Percentiles rank a stretch among this genome's conserved stretches.
phyloP scores from a whole-genome alignment of 129 eudicot genomes.

The Arctium minus region DNA sequence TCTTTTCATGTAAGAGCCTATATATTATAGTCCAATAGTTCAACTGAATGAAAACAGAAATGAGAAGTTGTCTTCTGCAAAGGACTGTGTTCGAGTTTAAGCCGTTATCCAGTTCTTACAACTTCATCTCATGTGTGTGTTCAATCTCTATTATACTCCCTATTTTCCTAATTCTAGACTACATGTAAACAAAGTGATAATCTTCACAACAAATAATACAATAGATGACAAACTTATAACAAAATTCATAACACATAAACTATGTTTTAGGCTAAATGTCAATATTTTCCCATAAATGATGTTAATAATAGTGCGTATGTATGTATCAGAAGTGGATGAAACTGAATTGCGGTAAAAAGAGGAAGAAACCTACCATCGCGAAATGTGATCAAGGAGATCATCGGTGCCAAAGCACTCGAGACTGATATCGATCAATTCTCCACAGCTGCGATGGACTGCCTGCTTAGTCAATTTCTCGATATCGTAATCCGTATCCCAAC shows the following conservation, averaged over 20 bases:
- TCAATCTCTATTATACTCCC: not conserved
- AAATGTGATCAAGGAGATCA: slow-evolving; percentile 45
- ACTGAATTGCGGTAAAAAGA: not conserved
- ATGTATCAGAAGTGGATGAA: not conserved
- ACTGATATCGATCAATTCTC: slow-evolving; percentile 46
- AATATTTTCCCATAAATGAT: not conserved
- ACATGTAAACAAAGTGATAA: not conserved
- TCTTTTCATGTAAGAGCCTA: not conserved
- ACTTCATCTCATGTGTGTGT: slow-evolving; percentile 2
- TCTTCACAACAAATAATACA: not conserved
- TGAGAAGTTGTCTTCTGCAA: not conserved
- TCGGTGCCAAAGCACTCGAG: slow-evolving; percentile 44
- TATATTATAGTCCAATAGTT: not conserved
- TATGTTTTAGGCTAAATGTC: not conserved
- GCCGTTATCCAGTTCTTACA: not conserved
- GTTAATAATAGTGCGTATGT: not conserved
- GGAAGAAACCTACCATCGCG: slow-evolving; percentile 34
- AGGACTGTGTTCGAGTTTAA: not conserved
- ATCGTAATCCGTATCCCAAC: not conserved
- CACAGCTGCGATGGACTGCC: slow-evolving; percentile 67
- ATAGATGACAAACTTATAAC: not conserved
- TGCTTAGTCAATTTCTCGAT: slow-evolving; percentile 31
- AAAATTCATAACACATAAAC: not conserved
- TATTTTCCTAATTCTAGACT: not conserved
- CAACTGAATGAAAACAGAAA: not conserved